Base-by-base conservation (phyloP, 1,139 yeast species). In the Saccharomyces hybrid region DNA sequence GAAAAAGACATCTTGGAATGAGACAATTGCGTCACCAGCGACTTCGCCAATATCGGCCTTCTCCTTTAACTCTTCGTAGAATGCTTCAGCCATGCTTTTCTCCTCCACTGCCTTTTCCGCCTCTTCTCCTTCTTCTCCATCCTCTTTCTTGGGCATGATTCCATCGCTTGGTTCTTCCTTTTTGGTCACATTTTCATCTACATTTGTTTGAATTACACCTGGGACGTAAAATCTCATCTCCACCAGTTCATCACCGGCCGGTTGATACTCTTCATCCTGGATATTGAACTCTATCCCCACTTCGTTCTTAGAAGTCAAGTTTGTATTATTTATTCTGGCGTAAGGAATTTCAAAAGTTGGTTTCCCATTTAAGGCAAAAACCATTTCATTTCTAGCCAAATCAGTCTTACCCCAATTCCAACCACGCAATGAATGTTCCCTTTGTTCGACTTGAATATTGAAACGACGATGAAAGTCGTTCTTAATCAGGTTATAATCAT, bases 351-450 rank as follows among this genome's bases (percentile, higher is more conserved):
- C 99, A 71, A 93, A 93, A 20, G 86, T 82, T 1, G 99, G 98
- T 65, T 87, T 86, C 63, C 90, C 90, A 65, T 88, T 88, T 38
- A 91, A 84, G 55, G 84, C 84, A 73, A 95, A 91, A 32, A 89
- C 81, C 72, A 93, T 76, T 70, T 93, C 99, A 63, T 90, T 88
- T 68, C 97, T 82, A 13, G 96, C 96, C 70, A 95, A 81, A 69
- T 91, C 97, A 8, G 93, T 79, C 60, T 85, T 84, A 54, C 99
- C 99, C 99, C 99, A 93, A 71, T 93, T 93, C 99, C 99, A 93
- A 47, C 99, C 99, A 73, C 97, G 82, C 62, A 93, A 75, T 5
- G 97, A 87, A 70, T 93, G 99, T 65, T 93, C 98, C 64, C 79
- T 82, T 59, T 81, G 85, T 63, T 93, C 98, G 59, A 95, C 77